These are phyloP conservation scores for Fusarium brachygibbosum DNA, from an alignment of 2,329 filamentous ascomycete genomes.

Conservation along the genomic window DNA sequence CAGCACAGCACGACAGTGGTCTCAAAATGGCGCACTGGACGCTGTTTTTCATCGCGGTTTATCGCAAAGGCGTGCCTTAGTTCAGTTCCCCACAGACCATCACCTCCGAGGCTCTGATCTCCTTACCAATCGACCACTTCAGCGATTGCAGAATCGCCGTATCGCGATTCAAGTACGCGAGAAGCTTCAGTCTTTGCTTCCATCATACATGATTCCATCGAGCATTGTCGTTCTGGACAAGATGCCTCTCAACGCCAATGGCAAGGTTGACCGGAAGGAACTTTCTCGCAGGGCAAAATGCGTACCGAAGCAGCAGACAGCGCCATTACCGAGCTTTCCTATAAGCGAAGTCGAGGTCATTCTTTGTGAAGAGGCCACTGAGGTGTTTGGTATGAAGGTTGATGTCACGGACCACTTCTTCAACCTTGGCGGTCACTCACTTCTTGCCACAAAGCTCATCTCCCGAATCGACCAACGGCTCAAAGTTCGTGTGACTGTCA, in stretches of 20 bases:
- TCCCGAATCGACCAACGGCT: not conserved
- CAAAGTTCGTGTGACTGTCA: not conserved
- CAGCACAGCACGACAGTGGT: constrained; percentile 57
- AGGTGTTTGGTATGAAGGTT: constrained; percentile 15
- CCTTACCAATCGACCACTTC: constrained; percentile 38
- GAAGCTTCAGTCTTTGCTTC: constrained; percentile 19
- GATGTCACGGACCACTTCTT: constrained; percentile 15
- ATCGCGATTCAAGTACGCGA: constrained; percentile 7
- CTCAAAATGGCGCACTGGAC: constrained; percentile 35
- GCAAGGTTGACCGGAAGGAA: constrained; percentile 44
- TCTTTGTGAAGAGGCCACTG: not conserved
- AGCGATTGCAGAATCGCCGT: constrained; percentile 10
- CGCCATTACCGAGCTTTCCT: not conserved
- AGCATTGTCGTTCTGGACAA: constrained; percentile 41
- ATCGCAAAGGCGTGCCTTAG: constrained; percentile 1
- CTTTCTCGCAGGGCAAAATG: constrained; percentile 12
- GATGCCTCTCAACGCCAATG: constrained; percentile 47
- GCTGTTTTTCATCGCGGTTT: constrained; percentile 40
- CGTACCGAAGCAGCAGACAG: not conserved
- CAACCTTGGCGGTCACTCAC: constrained; percentile 16
- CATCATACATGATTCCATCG: constrained; percentile 48
- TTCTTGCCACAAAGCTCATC: constrained; percentile 18
- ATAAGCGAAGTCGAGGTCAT: constrained; percentile 1
- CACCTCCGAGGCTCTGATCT: not conserved
- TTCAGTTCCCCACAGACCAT: constrained; percentile 33